These are phyloP conservation scores for Cyberlindnera bimundalis DNA, from an alignment of 805 yeast genomes.

Conservation along the genomic window DNA sequence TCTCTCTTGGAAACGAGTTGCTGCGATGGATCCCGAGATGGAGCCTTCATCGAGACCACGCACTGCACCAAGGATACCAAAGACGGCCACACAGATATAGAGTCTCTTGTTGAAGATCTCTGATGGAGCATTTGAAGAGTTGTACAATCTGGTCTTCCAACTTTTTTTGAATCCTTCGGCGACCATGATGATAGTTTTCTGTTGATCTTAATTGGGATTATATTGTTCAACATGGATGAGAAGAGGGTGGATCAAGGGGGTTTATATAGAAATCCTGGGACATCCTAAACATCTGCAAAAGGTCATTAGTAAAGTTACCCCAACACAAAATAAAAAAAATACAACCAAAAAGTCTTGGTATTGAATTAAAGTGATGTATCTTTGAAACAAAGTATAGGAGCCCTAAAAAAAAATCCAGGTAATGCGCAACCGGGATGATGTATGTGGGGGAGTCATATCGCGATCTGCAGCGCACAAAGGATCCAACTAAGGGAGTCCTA, in stretches of 20 bases:
- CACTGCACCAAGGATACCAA: constrained; percentile 54
- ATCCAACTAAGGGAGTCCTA: no score
- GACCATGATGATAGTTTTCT: not conserved
- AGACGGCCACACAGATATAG: constrained; percentile 41
- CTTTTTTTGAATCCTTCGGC: not conserved
- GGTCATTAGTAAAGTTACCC: constrained; percentile 1
- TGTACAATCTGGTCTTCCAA: constrained; percentile 11
- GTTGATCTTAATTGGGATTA: no score
- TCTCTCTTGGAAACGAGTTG: constrained; percentile 35
- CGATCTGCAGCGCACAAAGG: no score
- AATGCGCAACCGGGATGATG: no score
- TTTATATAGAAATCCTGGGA: not conserved
- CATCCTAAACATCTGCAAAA: no score
- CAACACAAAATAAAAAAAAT: not conserved
- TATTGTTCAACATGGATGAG: no score
- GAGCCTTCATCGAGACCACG: constrained; percentile 58
- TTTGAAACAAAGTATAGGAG: not conserved
- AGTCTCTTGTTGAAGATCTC: constrained; percentile 46
- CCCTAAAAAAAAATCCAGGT: no score
- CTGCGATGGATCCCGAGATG: constrained; percentile 43
- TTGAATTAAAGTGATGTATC: not conserved
- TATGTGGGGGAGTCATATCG: no score
- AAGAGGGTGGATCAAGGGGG: not conserved
- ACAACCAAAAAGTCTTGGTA: not conserved
- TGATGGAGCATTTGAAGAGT: constrained; percentile 30